Evolutionary conservation across 345 rosid species (phyloP), one percentile per base, ranked within the genome.

Genomic region (Adansonia digitata): DNA sequence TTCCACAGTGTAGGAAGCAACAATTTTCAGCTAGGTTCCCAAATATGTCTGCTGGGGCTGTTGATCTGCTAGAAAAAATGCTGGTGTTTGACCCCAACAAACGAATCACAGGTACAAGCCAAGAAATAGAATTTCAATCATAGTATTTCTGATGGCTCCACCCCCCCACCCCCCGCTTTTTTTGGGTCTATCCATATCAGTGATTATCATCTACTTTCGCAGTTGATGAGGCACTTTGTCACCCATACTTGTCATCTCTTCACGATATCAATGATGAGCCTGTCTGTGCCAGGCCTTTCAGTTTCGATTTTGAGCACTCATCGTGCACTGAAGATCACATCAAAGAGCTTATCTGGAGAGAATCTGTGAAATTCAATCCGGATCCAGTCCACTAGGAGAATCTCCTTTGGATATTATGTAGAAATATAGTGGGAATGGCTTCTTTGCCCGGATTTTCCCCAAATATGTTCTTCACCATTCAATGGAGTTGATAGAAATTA

Each of bases 241-340:
- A 92, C 79, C 97, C 97, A 18, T 94, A 89, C 83, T 77, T 94
- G 82, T 79, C 86, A 65, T 76, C 94, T 42, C 92, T 94, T 45
- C 97, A 94, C 29, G 94, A 91, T 71, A 67, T 85, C 59, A 88
- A 91, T 6, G 97, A 92, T 0, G 97, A 94, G 86, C 97, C 97
- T 5, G 82, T 90, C 79, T 92, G 97, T 80, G 80, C 93, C 5
- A 77, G 82, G 69, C 90, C 89, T 77, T 91, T 94, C 84, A 81
- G 81, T 76, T 91, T 92, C 14, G 91, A 92, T 84, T 89, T 92
- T 15, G 97, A 91, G 88, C 91, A 91, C 15, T 80, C 89, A 7
- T 87, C 93, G n/a, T 89, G 93, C 65, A 88, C 97, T 6, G 98
- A 92, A 82, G 97, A 92, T 83, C 90, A 92, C 82, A 89, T 94